Evolutionary conservation across 2,329 filamentous ascomycete species (phyloP), one percentile per base, ranked within the genome.

Genomic region (Leptosphaerulina australis): DNA sequence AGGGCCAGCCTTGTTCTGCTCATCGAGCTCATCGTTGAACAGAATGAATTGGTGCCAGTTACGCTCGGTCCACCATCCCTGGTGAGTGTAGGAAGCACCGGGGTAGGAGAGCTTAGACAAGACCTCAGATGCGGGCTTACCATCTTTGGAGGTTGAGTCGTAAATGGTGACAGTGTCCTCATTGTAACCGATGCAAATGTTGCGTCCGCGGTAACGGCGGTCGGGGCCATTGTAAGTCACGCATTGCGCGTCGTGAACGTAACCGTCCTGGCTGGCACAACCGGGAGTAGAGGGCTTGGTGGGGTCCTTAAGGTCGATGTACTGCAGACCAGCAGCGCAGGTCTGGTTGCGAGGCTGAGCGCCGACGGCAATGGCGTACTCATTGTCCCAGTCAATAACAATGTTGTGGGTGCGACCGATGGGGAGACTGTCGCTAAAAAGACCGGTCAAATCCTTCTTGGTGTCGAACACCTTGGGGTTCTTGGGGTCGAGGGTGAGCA

Each of bases 191-290:
- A 81, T 79, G 75, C 81, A 83, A 59, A 83, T 81, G 40, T 83
- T 79, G 7, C 72, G 72, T 10, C 76, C 79, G 3, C 68, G 63
- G 66, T 79, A 83, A 25, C 72, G 64, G 25, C 66, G 66, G 56
- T 82, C 75, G 0, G 80, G 80, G 0, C 81, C 81, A 7, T 74
- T 76, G 70, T 81, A 82, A 30, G 77, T 76, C 7, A 84, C 70
- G 63, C 82, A 84, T 67, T 85, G 82, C 2, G 82, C 82, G 59
- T 84, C 82, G 64, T 85, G 82, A 4, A 84, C 81, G 63, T 85
- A 84, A 44, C 81, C 81, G 63, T 84, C 82, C 28, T 77, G 64
- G 30, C 74, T 70, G 7, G 79, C 78, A 60, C 64, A 84, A 14
- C 82, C 82, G 8, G 80, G 78, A 3, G 75, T 77, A 14, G 71